Evolutionary conservation across 1,284 basidiomycete species (phyloP).

Genomic region (Ceratorhiza oryzae-sativae): DNA sequence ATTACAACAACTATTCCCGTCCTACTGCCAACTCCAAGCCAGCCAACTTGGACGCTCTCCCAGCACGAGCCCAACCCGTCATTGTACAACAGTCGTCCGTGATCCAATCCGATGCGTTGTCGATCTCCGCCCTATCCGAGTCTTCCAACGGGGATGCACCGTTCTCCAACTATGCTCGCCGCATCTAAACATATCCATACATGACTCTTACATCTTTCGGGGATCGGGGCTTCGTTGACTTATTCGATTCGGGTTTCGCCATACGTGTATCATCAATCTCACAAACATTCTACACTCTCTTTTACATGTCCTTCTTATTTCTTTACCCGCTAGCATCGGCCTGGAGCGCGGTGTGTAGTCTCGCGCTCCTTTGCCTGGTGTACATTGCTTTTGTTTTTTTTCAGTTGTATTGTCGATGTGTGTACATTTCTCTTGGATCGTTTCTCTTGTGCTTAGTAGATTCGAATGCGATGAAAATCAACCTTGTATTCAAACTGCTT

Average conservation of each 20-base stretch:
- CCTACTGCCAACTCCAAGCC: not conserved
- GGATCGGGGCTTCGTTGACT: not conserved
- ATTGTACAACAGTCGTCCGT: conserved; percentile 13
- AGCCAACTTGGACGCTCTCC: not conserved
- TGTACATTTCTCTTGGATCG: not conserved
- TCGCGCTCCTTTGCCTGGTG: not conserved
- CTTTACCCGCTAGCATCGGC: not conserved
- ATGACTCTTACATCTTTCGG: not conserved
- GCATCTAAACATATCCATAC: not conserved
- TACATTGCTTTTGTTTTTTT: not conserved
- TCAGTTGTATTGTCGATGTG: not conserved
- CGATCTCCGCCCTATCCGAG: not conserved
- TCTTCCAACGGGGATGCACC: not conserved
- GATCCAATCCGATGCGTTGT: conserved; percentile 3
- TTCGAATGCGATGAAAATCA: not conserved
- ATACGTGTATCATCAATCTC: not conserved
- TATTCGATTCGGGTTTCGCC: not conserved
- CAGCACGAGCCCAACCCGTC: conserved; percentile 2
- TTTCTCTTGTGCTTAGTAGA: not conserved
- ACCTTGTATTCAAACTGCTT: not conserved
- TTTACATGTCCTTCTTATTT: not conserved
- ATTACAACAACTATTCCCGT: conserved; percentile 30
- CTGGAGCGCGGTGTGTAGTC: not conserved
- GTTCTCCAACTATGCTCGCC: conserved; percentile 6
- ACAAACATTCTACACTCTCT: not conserved